Conservation (phyloP, 768 basidiomycete genomes). For the Trametes gibbosa region DNA sequence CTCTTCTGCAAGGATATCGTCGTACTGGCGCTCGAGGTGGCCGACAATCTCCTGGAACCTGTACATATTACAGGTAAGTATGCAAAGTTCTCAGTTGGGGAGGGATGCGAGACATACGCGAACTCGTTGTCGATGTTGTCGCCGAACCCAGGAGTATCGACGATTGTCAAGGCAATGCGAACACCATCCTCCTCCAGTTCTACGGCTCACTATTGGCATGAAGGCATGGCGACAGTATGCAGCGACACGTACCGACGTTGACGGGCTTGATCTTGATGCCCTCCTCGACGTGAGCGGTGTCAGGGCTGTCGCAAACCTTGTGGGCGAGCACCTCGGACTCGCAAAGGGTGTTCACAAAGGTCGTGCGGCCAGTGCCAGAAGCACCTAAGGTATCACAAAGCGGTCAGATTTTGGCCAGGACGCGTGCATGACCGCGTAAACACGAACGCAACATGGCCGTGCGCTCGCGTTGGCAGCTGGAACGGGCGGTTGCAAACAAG, state of each 20-base stretch:
- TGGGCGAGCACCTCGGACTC: constrained; percentile 90
- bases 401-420: constrained; percentile 5
- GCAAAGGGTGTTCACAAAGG: constrained; percentile 99
- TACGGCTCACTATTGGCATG: constrained; percentile 29
- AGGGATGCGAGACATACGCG: constrained; percentile 59
- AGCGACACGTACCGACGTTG: constrained; percentile 72
- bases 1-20: constrained; percentile 97
- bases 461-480: constrained; percentile 21
- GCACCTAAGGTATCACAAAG: constrained; percentile 56
- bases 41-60: constrained; percentile 98
- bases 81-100: background rate
- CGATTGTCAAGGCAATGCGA: constrained; percentile 95
- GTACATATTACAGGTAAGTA: background rate
- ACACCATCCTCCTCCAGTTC: constrained; percentile 99
- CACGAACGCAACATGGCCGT: constrained; percentile 16
- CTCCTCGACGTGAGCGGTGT: constrained; percentile 90
- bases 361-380: constrained; percentile 95
- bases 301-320: constrained; percentile 81
- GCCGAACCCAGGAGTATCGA: constrained; percentile 98
- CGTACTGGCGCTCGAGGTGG: constrained; percentile 97
- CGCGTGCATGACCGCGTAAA: constrained; percentile 7
- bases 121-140: constrained; percentile 99
- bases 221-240: background rate
- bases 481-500: background rate
- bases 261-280: constrained; percentile 93